Conservation (phyloP, 805 yeast genomes). For the Pichia occidentalis region DNA sequence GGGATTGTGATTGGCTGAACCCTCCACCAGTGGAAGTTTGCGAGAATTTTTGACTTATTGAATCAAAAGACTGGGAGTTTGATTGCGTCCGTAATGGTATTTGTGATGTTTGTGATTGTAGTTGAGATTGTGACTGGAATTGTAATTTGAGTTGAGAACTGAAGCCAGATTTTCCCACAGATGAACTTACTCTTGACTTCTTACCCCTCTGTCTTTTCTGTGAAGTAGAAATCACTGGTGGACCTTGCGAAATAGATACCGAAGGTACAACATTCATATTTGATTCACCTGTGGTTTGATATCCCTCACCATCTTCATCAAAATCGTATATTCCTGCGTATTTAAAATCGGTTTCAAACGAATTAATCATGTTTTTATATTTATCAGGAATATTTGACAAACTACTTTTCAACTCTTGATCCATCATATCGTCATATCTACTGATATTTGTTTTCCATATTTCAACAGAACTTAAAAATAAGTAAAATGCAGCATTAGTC, state of each 20-base stretch:
- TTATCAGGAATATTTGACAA: conserved; percentile 5
- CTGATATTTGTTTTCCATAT: conserved; percentile 5
- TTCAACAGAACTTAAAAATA: conserved; percentile 8
- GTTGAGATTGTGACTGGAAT: conserved; percentile 1
- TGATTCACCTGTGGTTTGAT: too few species aligned
- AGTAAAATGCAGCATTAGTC: conserved; percentile 8
- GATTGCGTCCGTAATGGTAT: conserved; percentile 5
- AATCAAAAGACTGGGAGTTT: conserved; percentile 5
- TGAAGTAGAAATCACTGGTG: background rate
- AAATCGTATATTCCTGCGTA: conserved; percentile 8
- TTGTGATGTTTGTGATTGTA: background rate
- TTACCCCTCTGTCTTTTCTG: too few species aligned
- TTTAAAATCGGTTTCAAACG: conserved; percentile 14
- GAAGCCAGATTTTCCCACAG: background rate
- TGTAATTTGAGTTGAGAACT: conserved; percentile 1
- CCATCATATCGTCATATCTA: background rate
- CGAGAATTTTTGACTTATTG: conserved; percentile 4
- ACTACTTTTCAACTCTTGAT: conserved; percentile 1
- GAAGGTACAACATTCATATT: conserved; percentile 1
- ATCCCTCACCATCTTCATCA: conserved; percentile 4
- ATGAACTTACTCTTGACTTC: too few species aligned
- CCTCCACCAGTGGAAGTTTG: conserved; percentile 1
- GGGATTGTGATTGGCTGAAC: conserved; percentile 3
- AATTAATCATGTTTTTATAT: conserved; percentile 6
- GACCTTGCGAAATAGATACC: conserved; percentile 5